These are phyloP conservation scores for Paratinospora sagittata DNA, from an alignment of 164 flowering plant species.

Conservation along the genomic window DNA sequence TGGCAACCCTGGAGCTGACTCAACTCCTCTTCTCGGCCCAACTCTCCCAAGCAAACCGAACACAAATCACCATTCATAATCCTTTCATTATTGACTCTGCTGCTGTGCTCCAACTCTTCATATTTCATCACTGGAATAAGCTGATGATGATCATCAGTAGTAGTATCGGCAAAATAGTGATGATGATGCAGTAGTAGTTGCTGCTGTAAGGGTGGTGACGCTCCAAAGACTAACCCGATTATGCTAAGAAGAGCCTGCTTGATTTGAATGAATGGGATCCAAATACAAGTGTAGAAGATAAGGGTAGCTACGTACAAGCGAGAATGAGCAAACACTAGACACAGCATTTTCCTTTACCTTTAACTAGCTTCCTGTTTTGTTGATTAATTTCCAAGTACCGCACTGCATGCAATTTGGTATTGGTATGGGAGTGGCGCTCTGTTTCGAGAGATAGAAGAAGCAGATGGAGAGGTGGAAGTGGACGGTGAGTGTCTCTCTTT, in stretches of 20 bases:
- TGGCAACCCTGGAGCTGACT: slow-evolving; percentile 17
- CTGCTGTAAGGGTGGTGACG: background rate
- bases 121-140: slow-evolving; percentile 2
- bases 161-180: too few species aligned
- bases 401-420: too few species aligned
- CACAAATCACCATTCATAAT: background rate
- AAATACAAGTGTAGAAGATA: slow-evolving; percentile 19
- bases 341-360: slow-evolving; percentile 10
- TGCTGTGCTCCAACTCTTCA: background rate
- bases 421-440: background rate
- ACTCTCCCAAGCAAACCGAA: slow-evolving; percentile 18
- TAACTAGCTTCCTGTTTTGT: background rate
- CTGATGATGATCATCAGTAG: background rate
- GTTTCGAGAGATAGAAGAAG: background rate
- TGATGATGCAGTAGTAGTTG: background rate
- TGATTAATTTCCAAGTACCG: background rate
- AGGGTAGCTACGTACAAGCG: slow-evolving; percentile 11
- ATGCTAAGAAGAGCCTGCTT: slow-evolving; percentile 4
- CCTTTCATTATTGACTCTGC: background rate
- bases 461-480: background rate
- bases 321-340: slow-evolving; percentile 14
- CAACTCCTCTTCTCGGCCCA: slow-evolving; percentile 12
- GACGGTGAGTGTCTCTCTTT: background rate
- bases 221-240: background rate
- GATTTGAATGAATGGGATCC: slow-evolving; percentile 15